These are phyloP conservation scores for Cystobasidium tubakii DNA, from an alignment of 768 basidiomycete species.

Conservation along the genomic window DNA sequence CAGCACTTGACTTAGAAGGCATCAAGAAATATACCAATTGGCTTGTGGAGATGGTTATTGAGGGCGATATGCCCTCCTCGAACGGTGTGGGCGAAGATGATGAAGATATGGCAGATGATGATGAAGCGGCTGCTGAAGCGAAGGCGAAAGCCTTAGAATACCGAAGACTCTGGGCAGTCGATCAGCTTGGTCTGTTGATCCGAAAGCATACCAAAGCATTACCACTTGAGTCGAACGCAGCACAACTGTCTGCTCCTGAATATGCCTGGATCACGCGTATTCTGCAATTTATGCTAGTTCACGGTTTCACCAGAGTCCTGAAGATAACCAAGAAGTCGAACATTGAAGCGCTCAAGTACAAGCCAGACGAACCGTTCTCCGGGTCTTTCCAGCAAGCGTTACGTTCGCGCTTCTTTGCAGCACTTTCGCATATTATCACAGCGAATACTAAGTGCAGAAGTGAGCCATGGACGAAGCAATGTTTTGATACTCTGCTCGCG, in stretches of 20 bases:
- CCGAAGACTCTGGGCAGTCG: slow-evolving; percentile 72
- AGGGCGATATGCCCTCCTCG: slow-evolving; percentile 51
- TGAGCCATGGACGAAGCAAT: slow-evolving; percentile 4
- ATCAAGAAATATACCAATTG: slow-evolving; percentile 71
- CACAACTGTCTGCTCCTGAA: slow-evolving; percentile 57
- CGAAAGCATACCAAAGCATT: slow-evolving; percentile 65
- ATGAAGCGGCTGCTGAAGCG: slow-evolving; percentile 25
- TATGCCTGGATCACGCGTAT: slow-evolving; percentile 53
- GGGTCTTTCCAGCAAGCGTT: slow-evolving; percentile 71
- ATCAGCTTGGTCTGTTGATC: slow-evolving; percentile 72
- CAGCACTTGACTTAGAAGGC: slow-evolving; percentile 65
- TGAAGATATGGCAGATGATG: slow-evolving; percentile 54
- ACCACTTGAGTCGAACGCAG: slow-evolving; percentile 44
- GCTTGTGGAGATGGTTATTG: slow-evolving; percentile 62
- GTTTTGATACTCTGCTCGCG: slow-evolving; percentile 4
- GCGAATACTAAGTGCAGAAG: slow-evolving; percentile 3
- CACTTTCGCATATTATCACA: slow-evolving; percentile 66
- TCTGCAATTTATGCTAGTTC: slow-evolving; percentile 72
- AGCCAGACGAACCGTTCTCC: slow-evolving; percentile 58
- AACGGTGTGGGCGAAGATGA: slow-evolving; percentile 49
- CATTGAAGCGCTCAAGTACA: slow-evolving; percentile 54
- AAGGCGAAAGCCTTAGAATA: slow-evolving; percentile 46
- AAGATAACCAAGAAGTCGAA: slow-evolving; percentile 66
- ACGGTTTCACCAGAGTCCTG: slow-evolving; percentile 71
- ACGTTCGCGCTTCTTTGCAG: slow-evolving; percentile 64